Evolutionary conservation across 75 land plant genomes (phyloP), one percentile per base, ranked within the genome.

Genomic region (Gnetum montanum): DNA sequence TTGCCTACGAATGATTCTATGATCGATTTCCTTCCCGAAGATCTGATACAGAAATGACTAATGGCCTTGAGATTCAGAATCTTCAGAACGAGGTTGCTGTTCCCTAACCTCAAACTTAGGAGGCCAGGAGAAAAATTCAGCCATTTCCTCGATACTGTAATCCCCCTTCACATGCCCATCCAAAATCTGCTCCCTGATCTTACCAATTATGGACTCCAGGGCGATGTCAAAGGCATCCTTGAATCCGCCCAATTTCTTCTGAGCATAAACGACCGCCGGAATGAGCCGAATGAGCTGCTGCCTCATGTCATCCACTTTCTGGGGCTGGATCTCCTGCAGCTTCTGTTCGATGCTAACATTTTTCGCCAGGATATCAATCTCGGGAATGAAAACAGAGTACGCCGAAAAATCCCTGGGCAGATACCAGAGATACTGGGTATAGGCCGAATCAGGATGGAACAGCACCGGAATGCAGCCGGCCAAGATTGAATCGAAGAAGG

Each of bases 401-500:
- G 29, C 56, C 1, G 58, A 43, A 20, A 64, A 63, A 48, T 75
- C 35, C 43, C 47, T 27, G 0, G 87, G 87, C 8, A 83, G 55
- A 52, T 78, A 68, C 87, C 82, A 83, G 2, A 45, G 8, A 36
- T 78, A 83, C 55, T 78, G 82, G 0, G 65, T 34, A 34, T 83
- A 83, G 6, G 87, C 87, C 5, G 87, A 66, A 6, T 58, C 61
- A 18, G 60, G 67, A 46, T 69, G 71, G 66, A 83, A 78, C 38
- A 83, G 75, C 16, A 78, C 87, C 0, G 87, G 82, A 24, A 83
- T 75, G 54, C 82, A 83, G 2, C 79, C 87, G 0, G 82, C 82
- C n/a, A 83, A 49, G 45, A 83, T 75, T 2, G 82, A 75, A 40
- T 83, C 87, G 25, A 83, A 83, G 0, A 69, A 46, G 5, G 82